phyloP scores from a whole-genome alignment of 805 yeast species.

The Teunomyces panamensis region DNA sequence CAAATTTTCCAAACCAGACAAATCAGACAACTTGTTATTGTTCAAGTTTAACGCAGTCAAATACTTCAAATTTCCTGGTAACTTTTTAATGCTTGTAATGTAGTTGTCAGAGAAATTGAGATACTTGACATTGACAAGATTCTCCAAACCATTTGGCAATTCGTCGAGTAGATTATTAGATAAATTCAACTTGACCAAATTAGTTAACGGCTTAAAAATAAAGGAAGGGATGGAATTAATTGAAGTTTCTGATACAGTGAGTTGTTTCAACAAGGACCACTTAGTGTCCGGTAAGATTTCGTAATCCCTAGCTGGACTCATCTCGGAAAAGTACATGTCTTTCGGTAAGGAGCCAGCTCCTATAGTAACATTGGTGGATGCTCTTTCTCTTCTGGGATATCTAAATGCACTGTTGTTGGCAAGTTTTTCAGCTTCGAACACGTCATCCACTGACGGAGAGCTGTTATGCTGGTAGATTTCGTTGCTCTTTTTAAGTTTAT shows the following conservation, averaged over 20 bases:
- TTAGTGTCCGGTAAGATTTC: slow-evolving; percentile 30
- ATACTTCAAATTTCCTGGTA: slow-evolving; percentile 31
- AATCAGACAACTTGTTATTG: slow-evolving; percentile 42
- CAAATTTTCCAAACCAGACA: slow-evolving; percentile 47
- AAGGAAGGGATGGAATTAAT: slow-evolving; percentile 32
- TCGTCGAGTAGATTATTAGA: slow-evolving; percentile 50
- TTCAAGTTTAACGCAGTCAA: slow-evolving; percentile 49
- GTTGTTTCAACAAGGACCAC: slow-evolving; percentile 41
- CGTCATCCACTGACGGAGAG: slow-evolving; percentile 10
- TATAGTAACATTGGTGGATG: slow-evolving; percentile 16
- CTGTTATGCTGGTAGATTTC: slow-evolving; percentile 4
- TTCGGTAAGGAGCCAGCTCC: slow-evolving; percentile 30
- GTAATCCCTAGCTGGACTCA: slow-evolving; percentile 14
- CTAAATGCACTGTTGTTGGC: slow-evolving; percentile 21
- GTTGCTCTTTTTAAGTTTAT: slow-evolving; percentile 17
- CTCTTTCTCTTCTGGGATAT: slow-evolving; percentile 21
- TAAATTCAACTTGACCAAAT: slow-evolving; percentile 49
- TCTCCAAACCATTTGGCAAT: slow-evolving; percentile 53
- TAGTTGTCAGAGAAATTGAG: slow-evolving; percentile 43
- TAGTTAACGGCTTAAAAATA: slow-evolving; percentile 38
- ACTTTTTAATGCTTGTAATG: slow-evolving; percentile 29
- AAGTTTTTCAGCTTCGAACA: neutral
- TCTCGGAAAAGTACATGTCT: slow-evolving; percentile 12
- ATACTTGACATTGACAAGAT: slow-evolving; percentile 47
- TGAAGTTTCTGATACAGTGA: slow-evolving; percentile 40